Percentiles rank a stretch among this genome's conserved stretches.
phyloP scores from a whole-genome alignment of 169 alveolate genomes.

The Cryptosporidium viatorum region DNA sequence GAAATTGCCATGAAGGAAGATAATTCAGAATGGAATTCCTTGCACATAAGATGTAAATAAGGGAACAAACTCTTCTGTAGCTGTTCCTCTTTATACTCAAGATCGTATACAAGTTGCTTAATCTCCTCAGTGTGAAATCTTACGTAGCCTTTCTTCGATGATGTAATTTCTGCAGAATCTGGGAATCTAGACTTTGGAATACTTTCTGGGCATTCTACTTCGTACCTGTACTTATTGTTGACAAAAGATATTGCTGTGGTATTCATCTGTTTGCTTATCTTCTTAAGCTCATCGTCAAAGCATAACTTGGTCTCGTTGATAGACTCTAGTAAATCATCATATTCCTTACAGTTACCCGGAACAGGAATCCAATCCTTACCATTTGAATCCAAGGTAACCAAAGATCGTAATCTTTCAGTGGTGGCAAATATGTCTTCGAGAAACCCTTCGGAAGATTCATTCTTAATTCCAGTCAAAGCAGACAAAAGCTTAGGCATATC shows the following conservation, averaged over 20 bases:
- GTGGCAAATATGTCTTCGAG: conserved; percentile 14
- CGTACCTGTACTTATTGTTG: conserved; percentile 90
- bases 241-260: conserved; percentile 79
- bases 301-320: conserved; percentile 75
- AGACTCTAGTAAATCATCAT: conserved; percentile 78
- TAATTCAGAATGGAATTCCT: conserved; percentile 80
- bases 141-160: conserved; percentile 91
- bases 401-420: conserved; percentile 30
- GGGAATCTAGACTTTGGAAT: conserved; percentile 80
- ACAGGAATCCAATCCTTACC: conserved; percentile 77
- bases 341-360: conserved; percentile 79
- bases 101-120: conserved; percentile 81
- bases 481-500: conserved; percentile 36
- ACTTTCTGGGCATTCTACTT: conserved; percentile 88
- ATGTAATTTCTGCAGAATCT: conserved; percentile 88
- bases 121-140: conserved; percentile 89
- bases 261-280: conserved; percentile 59
- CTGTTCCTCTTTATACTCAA: conserved; percentile 90
- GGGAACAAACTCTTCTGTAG: conserved; percentile 87
- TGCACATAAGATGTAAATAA: conserved; percentile 84
- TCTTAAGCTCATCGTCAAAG: conserved; percentile 75
- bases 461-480: conserved; percentile 46
- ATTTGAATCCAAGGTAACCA: conserved; percentile 27
- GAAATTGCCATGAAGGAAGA: conserved; percentile 66
- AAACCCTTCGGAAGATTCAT: conserved; percentile 26